Base-by-base conservation (phyloP, 768 basidiomycete species). In the Tricholomella constricta region DNA sequence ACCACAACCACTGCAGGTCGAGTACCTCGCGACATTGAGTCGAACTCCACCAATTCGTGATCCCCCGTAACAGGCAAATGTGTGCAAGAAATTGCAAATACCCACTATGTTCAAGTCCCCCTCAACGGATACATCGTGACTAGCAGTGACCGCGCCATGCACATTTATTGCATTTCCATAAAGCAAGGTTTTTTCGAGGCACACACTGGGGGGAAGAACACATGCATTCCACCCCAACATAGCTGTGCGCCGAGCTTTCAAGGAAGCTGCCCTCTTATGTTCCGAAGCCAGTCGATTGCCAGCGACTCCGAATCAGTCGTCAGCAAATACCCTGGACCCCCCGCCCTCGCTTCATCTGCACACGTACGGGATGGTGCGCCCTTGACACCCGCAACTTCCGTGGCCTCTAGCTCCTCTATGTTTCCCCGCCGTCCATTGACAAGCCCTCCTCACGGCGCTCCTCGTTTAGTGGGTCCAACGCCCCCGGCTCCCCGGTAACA, bases 91-190 rank as follows among this genome's bases (percentile, higher is more conserved):
- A 89, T 95, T 55, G 88, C 91, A 1, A 96, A 99, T 69, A 84
- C 81, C 29, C 96, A 98, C 69, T 98, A 91, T 65, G 97, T 99
- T 0, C 97, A 99, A 74, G 97, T 98, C 60, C 97, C 97, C 1
- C 72, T 97, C 62, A 94, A 96, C 68, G 93, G 97, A 69, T 98
- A 90, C 65, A 91, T 99, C 55, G 95, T 97, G 3, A 98, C 97
- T 0, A 94, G 91, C 69, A 92, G 89, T 63, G 97, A 99, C 70
- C 82, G 96, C 41, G 89, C 94, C 19, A 96, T 98, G 84, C 94
- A 98, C 67, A 85, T 99, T 60, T 93, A 98, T 71, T 82, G 82
- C 56, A 85, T 98, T 59, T 82, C 84, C 7, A 83, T 83, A 51
- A 88, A 89, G 56, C 82, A 88, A 40, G 90, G 91, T n/a, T 70